Conservation (phyloP, 768 basidiomycete genomes). For the Pleurotus eryngii region DNA sequence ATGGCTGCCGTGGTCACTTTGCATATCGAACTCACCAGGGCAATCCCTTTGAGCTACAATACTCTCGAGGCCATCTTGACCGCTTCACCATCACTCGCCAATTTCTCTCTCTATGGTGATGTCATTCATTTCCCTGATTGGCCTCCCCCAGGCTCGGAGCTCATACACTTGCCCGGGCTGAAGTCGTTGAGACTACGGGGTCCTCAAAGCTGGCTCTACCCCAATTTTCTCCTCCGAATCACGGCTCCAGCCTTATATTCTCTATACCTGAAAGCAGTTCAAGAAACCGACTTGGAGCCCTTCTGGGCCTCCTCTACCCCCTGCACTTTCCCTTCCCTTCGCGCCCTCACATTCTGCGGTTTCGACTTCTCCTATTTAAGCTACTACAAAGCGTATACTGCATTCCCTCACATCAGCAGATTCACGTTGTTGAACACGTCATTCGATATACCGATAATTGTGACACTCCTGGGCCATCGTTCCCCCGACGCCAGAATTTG, state of each 20-base stretch:
- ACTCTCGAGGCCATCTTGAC: constrained; percentile 34
- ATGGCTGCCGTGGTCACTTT: constrained; percentile 33
- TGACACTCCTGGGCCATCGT: constrained; percentile 18
- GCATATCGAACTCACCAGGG: constrained; percentile 41
- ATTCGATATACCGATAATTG: constrained; percentile 19
- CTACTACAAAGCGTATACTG: constrained; percentile 27
- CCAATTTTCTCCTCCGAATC: constrained; percentile 34
- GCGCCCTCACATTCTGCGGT: constrained; percentile 35
- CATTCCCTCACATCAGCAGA: constrained; percentile 29
- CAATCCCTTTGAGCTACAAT: constrained; percentile 30
- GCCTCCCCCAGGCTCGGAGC: constrained; percentile 17
- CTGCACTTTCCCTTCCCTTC: constrained; percentile 27
- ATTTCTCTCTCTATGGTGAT: constrained; percentile 45
- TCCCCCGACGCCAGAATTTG: background rate
- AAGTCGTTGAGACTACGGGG: constrained; percentile 39
- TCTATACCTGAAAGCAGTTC: constrained; percentile 39
- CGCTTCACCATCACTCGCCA: constrained; percentile 26
- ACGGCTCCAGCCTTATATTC: constrained; percentile 35
- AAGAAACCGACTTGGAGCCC: constrained; percentile 37
- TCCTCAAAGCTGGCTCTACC: constrained; percentile 31
- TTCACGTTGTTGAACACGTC: constrained; percentile 26
- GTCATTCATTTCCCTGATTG: constrained; percentile 27
- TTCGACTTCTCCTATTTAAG: constrained; percentile 33
- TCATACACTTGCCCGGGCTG: constrained; percentile 30
- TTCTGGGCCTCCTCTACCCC: constrained; percentile 23